A percentile compares a stretch with the other conserved stretches of the same genome.
These are phyloP conservation scores for Raffaelea ambrosiae DNA, from an alignment of 2,329 filamentous ascomycete species.

Conservation along the genomic window DNA sequence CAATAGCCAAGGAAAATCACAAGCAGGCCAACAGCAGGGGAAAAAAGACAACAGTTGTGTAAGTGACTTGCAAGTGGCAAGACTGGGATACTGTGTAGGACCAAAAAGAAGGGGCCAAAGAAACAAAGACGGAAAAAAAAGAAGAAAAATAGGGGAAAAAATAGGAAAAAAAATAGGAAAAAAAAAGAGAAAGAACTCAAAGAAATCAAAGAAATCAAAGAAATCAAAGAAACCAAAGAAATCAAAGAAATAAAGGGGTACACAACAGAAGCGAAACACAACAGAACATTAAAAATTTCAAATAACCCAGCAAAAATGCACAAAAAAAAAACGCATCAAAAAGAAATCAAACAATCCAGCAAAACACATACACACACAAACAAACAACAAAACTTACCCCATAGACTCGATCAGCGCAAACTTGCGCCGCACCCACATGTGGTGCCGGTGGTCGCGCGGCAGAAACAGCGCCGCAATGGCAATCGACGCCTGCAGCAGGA, in stretches of 20 bases:
- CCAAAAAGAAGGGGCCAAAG: too few relatives aligned
- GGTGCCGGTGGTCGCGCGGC: constrained; percentile 63
- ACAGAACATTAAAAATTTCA: too few relatives aligned
- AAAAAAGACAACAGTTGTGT: too few relatives aligned
- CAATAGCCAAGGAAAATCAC: too few relatives aligned
- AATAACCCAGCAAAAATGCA: too few relatives aligned
- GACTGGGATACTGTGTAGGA: too few relatives aligned
- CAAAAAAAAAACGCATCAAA: too few relatives aligned
- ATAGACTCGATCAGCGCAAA: constrained; percentile 63
- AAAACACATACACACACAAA: not conserved
- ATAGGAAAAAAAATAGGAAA: not conserved
- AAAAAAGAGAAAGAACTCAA: not conserved
- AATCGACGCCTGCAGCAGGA: constrained; percentile 67
- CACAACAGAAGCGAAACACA: too few relatives aligned
- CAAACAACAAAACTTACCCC: constrained; percentile 14
- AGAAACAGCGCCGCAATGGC: constrained; percentile 71
- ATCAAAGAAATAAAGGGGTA: too few relatives aligned
- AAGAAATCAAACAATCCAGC: constrained; percentile 2
- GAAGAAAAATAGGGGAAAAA: not conserved
- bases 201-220: not conserved
- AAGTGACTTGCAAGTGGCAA: too few relatives aligned
- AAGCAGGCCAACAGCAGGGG: not conserved
- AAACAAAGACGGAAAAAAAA: too few relatives aligned
- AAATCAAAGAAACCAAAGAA: not conserved
- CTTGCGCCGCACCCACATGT: constrained; percentile 71